Conservation (phyloP, 2,329 filamentous ascomycete species). For the Myriosclerotinia curreyana region DNA sequence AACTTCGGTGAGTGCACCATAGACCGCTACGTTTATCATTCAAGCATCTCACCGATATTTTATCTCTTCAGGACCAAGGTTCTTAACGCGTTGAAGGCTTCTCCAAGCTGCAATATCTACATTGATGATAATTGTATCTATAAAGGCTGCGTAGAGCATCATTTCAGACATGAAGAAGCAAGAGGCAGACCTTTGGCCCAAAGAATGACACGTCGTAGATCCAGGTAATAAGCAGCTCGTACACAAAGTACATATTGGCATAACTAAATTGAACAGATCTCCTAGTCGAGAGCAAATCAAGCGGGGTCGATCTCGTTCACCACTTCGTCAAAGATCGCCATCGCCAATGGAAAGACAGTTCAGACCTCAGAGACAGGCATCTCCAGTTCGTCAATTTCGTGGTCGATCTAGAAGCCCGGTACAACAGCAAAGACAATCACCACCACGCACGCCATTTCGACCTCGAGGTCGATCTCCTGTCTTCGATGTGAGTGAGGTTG, state of each 20-base stretch:
- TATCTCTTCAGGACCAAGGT: conserved; percentile 23
- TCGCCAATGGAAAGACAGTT: not conserved
- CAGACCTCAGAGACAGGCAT: conserved; percentile 9
- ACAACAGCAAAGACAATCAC: conserved; percentile 16
- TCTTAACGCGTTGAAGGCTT: conserved; percentile 29
- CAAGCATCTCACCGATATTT: not conserved
- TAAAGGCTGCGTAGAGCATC: conserved; percentile 25
- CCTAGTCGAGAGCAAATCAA: conserved; percentile 9
- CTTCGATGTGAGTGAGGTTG: not conserved
- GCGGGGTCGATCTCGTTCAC: conserved; percentile 13
- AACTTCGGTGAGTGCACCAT: conserved; percentile 13
- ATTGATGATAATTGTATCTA: conserved; percentile 31
- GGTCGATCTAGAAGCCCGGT: conserved; percentile 10
- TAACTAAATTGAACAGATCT: conserved; percentile 9
- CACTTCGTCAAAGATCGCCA: conserved; percentile 21
- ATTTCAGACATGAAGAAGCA: conserved; percentile 23
- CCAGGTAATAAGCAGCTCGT: conserved; percentile 7
- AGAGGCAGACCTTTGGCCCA: conserved; percentile 24
- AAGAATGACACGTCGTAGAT: conserved; percentile 22
- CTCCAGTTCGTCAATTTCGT: conserved; percentile 5
- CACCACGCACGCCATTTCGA: not conserved
- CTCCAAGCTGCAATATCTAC: conserved; percentile 30
- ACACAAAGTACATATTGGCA: not conserved
- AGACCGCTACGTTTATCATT: too few species aligned
- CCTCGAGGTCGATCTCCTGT: conserved; percentile 15